Conservation (phyloP, 352 stramenopile species). For the Phytophthora cactorum region DNA sequence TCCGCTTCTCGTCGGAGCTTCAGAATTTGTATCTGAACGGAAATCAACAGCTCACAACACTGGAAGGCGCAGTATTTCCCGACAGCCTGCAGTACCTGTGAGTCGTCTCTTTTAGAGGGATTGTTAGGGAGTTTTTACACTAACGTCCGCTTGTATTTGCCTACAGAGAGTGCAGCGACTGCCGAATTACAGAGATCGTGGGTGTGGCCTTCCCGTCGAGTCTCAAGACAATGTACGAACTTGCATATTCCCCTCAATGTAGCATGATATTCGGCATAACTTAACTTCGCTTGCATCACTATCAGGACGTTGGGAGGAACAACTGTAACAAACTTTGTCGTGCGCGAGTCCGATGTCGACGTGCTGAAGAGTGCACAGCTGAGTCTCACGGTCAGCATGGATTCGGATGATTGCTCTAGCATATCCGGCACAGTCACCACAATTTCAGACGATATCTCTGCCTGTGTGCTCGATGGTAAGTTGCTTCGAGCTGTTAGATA, state of each 20-base stretch:
- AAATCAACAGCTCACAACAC: conserved; percentile 47
- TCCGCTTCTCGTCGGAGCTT: conserved; percentile 34
- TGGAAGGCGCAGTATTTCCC: conserved; percentile 52
- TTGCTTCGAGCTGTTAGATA: background rate
- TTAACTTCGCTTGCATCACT: conserved; percentile 11
- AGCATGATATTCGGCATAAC: background rate
- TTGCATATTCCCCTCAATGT: background rate
- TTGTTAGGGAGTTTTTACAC: background rate
- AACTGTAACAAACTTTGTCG: conserved; percentile 39
- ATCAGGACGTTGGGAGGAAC: conserved; percentile 34
- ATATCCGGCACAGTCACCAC: conserved; percentile 27
- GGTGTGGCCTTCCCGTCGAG: conserved; percentile 36
- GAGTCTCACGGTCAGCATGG: conserved; percentile 29
- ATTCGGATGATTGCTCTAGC: conserved; percentile 28
- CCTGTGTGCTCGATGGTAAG: conserved; percentile 41
- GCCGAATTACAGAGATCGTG: conserved; percentile 32
- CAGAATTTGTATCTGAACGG: conserved; percentile 45
- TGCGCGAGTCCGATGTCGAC: conserved; percentile 45
- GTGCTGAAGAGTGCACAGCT: conserved; percentile 35
- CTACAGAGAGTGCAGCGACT: conserved; percentile 38
- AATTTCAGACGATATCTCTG: conserved; percentile 27
- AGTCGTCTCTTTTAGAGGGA: background rate
- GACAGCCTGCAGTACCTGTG: conserved; percentile 46
- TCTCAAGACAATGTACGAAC: conserved; percentile 45
- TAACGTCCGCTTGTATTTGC: conserved; percentile 18